These are phyloP conservation scores for Penicillium tannophilum DNA, from an alignment of 495 filamentous ascomycete genomes.

Conservation along the genomic window DNA sequence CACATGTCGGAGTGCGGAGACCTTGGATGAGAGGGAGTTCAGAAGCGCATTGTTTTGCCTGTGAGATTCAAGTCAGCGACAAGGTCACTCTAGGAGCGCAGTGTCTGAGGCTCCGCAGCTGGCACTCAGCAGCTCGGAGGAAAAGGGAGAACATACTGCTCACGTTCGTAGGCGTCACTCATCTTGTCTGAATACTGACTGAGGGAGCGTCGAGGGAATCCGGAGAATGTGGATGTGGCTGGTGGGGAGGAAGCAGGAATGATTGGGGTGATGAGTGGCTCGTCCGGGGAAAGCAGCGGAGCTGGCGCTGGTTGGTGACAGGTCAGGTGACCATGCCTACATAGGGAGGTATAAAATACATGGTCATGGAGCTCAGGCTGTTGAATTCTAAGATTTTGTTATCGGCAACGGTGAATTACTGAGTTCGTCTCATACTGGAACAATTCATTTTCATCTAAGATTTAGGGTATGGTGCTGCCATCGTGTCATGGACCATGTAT, in stretches of 20 bases:
- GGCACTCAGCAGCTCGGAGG: not conserved
- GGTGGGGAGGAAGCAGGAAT: not conserved
- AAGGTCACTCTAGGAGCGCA: not conserved
- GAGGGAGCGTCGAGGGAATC: not conserved
- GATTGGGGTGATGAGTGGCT: slow-evolving; percentile 15
- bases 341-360: not conserved
- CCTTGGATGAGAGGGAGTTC: slow-evolving; percentile 84
- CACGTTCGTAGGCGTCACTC: slow-evolving; percentile 95
- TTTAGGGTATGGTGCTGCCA: not conserved
- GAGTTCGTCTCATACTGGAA: not conserved
- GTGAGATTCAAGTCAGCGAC: slow-evolving; percentile 10
- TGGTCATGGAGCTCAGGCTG: not conserved
- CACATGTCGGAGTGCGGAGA: slow-evolving; percentile 88
- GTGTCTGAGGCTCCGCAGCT: not conserved
- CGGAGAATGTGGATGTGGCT: not conserved
- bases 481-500: slow-evolving; percentile 17
- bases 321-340: slow-evolving; percentile 16
- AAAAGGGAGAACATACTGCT: slow-evolving; percentile 54
- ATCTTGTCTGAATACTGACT: slow-evolving; percentile 51
- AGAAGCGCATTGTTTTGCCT: slow-evolving; percentile 96
- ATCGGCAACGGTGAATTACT: not conserved
- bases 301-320: slow-evolving; percentile 9
- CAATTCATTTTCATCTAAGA: not conserved
- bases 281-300: slow-evolving; percentile 12
- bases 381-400: not conserved